Conservation (phyloP, 2,329 filamentous ascomycete genomes). For the Ilyonectria sp. region DNA sequence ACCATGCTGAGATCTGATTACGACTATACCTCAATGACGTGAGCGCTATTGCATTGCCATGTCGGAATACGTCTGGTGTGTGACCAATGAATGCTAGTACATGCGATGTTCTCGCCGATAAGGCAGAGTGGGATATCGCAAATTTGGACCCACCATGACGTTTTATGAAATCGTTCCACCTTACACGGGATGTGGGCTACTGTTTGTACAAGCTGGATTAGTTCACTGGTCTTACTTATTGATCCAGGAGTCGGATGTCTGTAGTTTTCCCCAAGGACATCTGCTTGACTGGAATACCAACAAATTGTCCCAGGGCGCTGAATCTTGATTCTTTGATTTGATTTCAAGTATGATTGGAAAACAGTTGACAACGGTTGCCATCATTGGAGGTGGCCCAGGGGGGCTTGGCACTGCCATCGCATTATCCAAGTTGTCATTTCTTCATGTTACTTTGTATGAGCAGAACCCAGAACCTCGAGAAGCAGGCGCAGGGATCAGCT, state of each 20-base stretch:
- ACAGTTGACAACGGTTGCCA: slow-evolving; percentile 6
- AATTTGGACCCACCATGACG: not conserved
- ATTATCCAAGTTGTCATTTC: slow-evolving; percentile 8
- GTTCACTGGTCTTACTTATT: not conserved
- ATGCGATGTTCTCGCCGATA: not conserved
- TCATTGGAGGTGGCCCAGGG: slow-evolving; percentile 14
- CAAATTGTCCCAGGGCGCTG: not conserved
- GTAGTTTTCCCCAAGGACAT: not conserved
- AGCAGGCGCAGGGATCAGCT: slow-evolving; percentile 17
- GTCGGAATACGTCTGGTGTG: not conserved
- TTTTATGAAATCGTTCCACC: not conserved
- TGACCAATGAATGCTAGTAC: not conserved
- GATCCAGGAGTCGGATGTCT: no score
- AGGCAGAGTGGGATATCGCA: not conserved
- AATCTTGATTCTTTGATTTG: not conserved
- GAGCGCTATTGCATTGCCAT: not conserved
- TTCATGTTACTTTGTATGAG: slow-evolving; percentile 18
- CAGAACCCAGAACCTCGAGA: slow-evolving; percentile 18
- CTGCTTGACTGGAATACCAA: no score
- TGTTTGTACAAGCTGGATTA: not conserved
- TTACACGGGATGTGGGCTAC: not conserved
- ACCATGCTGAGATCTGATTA: not conserved
- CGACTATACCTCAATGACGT: not conserved
- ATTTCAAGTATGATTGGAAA: slow-evolving; percentile 6
- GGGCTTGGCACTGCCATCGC: slow-evolving; percentile 19